A percentile compares a stretch with the other conserved stretches of the same genome.
These are phyloP conservation scores for Smallanthus sonchifolius DNA, from an alignment of 129 eudicot species.

Conservation along the genomic window DNA sequence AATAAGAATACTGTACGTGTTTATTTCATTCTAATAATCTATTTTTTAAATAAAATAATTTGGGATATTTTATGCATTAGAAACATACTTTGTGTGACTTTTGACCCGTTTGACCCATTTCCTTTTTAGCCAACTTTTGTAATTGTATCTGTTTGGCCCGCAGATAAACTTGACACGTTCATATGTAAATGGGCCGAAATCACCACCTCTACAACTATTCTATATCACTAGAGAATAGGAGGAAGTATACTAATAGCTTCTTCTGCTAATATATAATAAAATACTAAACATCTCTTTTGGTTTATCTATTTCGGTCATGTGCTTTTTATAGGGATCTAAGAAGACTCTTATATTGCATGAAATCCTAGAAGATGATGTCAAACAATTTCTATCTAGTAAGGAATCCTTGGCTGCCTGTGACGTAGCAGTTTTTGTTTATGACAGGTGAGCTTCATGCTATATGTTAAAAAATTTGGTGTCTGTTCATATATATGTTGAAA, in stretches of 20 bases:
- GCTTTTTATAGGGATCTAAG: conserved; percentile 63
- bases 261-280: not conserved
- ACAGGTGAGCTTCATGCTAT: conserved; percentile 52
- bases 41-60: not conserved
- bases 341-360: conserved; percentile 83
- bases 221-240: conserved; percentile 9
- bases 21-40: not conserved
- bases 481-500: not conserved
- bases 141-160: not conserved
- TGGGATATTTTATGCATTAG: not conserved
- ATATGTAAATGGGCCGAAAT: not conserved
- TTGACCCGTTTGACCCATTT: not conserved
- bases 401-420: conserved; percentile 85
- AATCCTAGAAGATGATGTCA: conserved; percentile 85
- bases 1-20: not conserved
- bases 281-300: not conserved
- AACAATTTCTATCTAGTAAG: conserved; percentile 54
- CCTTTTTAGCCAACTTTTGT: not conserved
- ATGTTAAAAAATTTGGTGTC: conserved; percentile 1
- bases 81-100: not conserved
- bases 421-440: conserved; percentile 80
- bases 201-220: not conserved
- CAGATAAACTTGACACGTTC: not conserved
- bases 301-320: not conserved
- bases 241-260: conserved; percentile 6